Evolutionary conservation across 169 alveolate genomes (phyloP), one percentile per base, ranked within the genome.

Genomic region (Cryptosporidium felis): DNA sequence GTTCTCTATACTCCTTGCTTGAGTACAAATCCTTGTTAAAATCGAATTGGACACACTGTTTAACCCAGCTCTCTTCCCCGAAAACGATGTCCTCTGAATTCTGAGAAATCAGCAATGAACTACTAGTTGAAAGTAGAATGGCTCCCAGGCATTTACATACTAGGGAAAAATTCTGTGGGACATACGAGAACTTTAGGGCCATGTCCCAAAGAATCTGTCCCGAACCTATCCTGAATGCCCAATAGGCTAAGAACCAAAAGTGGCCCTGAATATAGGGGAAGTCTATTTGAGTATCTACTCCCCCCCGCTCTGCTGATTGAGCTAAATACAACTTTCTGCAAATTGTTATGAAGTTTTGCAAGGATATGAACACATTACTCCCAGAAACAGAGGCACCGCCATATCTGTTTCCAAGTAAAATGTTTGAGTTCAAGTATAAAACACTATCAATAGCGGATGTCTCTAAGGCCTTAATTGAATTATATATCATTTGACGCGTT

Each of bases 221-320:
- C 0, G 74, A 49, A 8, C 85, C 85, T 16, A 74, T 74, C 41
- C 85, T 74, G 41, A 74, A 74, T 32, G 85, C 85, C 85, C 85
- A 74, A 41, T 51, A 74, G 18, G 85, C 85, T 44, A 74, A 53
- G 41, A 74, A 74, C 85, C 85, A 74, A 23, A 26, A 74, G 45
- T 74, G 85, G 5, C 21, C 66, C 10, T 53, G 65, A 14, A 53
- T 45, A 12, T 59, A 32, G 3, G 85, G 85, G 45, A 74, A 74
- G n/a, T 14, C n/a, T 44, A 44, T 44, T 2, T 65, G 62, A 34
- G 26, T 28, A 36, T 32, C 36, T 1, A 65, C 36, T n/a, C 30
- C 32, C n/a, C 16, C 32, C 10, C 28, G 56, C 16, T 46, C 62
- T 5, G 53, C n/a, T 14, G 53, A n/a, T 4, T 65, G 63, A 14